Evolutionary conservation across 345 rosid species (phyloP).

Genomic region (Physaria fendleri): DNA sequence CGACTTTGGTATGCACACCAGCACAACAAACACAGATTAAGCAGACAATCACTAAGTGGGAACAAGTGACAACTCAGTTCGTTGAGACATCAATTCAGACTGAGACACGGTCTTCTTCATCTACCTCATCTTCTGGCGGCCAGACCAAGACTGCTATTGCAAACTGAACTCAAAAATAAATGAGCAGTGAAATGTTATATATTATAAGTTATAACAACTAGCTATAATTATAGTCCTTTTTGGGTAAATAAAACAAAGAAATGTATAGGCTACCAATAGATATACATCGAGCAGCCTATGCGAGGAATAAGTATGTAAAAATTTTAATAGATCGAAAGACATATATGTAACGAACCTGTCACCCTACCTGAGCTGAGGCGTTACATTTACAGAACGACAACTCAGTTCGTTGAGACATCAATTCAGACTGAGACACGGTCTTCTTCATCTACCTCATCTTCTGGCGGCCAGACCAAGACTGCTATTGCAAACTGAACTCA

Average conservation of each 20-base stretch:
- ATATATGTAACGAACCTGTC: too few relatives aligned
- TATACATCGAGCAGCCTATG: too few relatives aligned
- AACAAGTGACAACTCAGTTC: conserved; percentile 27
- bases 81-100: conserved; percentile 15
- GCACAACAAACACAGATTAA: conserved; percentile 16
- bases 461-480: background rate
- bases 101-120: background rate
- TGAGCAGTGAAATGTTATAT: too few relatives aligned
- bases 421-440: conserved; percentile 3
- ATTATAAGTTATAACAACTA: too few relatives aligned
- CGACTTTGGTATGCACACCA: background rate
- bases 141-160: background rate
- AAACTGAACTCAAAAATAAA: background rate
- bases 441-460: background rate
- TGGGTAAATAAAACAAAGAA: too few relatives aligned
- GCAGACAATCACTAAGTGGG: conserved; percentile 24
- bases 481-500: background rate
- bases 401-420: conserved; percentile 24
- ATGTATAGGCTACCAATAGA: too few relatives aligned
- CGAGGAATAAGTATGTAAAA: too few relatives aligned
- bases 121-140: background rate
- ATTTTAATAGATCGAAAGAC: too few relatives aligned
- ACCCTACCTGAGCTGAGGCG: too few relatives aligned
- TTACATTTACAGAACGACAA: too few relatives aligned
- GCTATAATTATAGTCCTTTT: too few relatives aligned